phyloP scores from a whole-genome alignment of 2,329 filamentous ascomycete genomes.

The Aspergillus tubingensis region DNA sequence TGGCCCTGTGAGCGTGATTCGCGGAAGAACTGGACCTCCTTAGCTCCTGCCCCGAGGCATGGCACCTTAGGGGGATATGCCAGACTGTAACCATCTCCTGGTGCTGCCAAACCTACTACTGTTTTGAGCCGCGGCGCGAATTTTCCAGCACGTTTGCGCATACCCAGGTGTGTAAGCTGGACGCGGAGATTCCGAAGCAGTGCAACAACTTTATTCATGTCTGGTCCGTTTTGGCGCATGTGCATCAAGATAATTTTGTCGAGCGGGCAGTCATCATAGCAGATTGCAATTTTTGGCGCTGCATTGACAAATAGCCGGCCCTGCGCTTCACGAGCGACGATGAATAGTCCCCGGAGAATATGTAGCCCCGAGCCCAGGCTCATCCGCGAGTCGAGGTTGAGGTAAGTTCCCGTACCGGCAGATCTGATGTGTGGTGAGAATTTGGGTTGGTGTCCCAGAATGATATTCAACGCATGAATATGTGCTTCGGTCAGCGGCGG shows the following conservation, averaged over 20 bases:
- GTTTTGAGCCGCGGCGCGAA: neutral
- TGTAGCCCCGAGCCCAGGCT: neutral
- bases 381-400: neutral
- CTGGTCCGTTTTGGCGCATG: neutral
- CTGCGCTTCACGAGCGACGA: neutral
- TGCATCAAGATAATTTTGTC: neutral
- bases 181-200: slow-evolving; percentile 1
- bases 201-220: neutral
- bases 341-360: neutral
- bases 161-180: neutral
- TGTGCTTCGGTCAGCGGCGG: neutral
- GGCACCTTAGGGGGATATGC: neutral
- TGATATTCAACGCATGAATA: slow-evolving; percentile 60
- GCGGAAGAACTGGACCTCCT: slow-evolving; percentile 6
- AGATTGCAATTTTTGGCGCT: neutral
- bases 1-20: neutral
- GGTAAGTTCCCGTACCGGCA: neutral
- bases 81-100: neutral
- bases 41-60: slow-evolving; percentile 2
- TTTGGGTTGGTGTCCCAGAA: slow-evolving; percentile 44
- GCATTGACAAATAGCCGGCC: neutral
- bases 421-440: neutral
- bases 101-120: neutral
- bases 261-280: neutral
- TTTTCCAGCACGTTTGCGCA: neutral